Percentiles rank a stretch among this genome's conserved stretches.
These are phyloP conservation scores for Parietaria judaica DNA, from an alignment of 306 rosid species.

Conservation along the genomic window DNA sequence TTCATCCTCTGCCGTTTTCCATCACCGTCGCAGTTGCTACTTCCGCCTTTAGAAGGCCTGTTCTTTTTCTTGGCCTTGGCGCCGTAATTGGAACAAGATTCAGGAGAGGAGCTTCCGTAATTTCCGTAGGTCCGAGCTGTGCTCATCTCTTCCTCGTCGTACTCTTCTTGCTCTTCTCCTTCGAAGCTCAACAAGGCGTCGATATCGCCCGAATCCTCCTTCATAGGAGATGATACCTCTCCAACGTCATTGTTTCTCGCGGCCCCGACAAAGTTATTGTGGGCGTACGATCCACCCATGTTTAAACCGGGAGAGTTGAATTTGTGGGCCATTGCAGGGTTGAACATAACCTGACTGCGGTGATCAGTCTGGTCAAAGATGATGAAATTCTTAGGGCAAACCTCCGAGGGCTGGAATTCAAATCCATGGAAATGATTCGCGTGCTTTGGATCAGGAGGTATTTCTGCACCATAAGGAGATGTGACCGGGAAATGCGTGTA, in stretches of 20 bases:
- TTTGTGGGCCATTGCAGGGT: constrained; percentile 70
- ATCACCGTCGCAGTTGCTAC: constrained; percentile 34
- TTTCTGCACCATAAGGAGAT: constrained; percentile 38
- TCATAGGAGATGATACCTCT: constrained; percentile 49
- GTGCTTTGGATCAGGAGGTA: constrained; percentile 50
- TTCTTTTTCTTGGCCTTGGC: constrained; percentile 45
- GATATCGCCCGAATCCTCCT: constrained; percentile 72
- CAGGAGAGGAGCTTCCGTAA: constrained; percentile 41
- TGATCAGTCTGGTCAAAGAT: constrained; percentile 81
- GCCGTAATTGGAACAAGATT: constrained; percentile 61
- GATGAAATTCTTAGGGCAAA: constrained; percentile 79
- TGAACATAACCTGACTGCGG: constrained; percentile 68
- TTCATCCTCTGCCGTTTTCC: constrained; percentile 58
- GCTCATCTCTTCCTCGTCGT: constrained; percentile 79
- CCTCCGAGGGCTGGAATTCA: constrained; percentile 71
- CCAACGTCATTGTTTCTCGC: constrained; percentile 31
- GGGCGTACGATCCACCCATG: constrained; percentile 36
- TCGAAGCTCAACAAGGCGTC: constrained; percentile 90
- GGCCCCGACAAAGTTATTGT: constrained; percentile 32
- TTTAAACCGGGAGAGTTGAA: constrained; percentile 43
- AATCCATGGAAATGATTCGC: constrained; percentile 53
- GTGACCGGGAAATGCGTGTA: constrained; percentile 51
- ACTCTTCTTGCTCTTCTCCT: constrained; percentile 44
- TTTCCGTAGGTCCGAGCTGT: constrained; percentile 69
- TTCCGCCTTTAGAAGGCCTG: constrained; percentile 26